A percentile compares a stretch with the other conserved stretches of the same genome.
These are phyloP conservation scores for Tulasnella sp. DNA, from an alignment of 768 basidiomycete genomes.

Conservation along the genomic window DNA sequence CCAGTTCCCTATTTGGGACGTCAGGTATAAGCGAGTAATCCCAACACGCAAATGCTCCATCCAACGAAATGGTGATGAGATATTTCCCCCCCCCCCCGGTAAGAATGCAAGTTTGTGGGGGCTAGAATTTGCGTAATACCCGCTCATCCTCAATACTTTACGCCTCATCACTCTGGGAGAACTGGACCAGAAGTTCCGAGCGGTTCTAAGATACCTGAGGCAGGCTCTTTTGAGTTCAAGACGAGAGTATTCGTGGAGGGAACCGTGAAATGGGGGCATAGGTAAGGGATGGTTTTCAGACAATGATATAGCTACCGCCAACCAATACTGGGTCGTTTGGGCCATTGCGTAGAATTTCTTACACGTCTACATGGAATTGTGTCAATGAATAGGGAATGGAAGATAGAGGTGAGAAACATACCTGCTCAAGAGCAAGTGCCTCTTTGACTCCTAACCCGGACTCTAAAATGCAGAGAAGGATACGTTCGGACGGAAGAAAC, in stretches of 20 bases:
- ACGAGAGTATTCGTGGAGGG: not conserved
- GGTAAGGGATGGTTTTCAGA: slow-evolving; percentile 9
- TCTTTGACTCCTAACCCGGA: not conserved
- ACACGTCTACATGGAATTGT: not conserved
- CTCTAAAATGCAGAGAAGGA: slow-evolving; percentile 1
- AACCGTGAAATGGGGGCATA: slow-evolving; percentile 6
- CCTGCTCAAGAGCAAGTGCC: not conserved
- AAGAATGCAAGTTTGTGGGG: slow-evolving; percentile 9
- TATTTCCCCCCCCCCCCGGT: slow-evolving; percentile 11
- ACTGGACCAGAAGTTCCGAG: not conserved
- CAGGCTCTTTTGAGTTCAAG: slow-evolving; percentile 5
- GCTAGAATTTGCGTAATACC: not conserved
- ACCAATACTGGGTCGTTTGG: slow-evolving; percentile 5
- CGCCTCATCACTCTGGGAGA: not conserved
- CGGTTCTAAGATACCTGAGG: not conserved
- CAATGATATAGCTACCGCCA: not conserved
- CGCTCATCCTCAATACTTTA: not conserved
- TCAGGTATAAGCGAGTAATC: too few relatives aligned
- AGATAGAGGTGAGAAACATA: not conserved
- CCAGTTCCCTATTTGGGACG: too few relatives aligned
- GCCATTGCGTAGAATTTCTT: not conserved
- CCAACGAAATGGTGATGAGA: slow-evolving; percentile 4
- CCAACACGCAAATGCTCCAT: slow-evolving; percentile 8
- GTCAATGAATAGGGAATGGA: not conserved
- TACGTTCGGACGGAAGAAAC: too few relatives aligned